These are phyloP conservation scores for Sphagnum fallax DNA, from an alignment of 228 moss, liverwort and hornwort genomes.

Conservation along the genomic window DNA sequence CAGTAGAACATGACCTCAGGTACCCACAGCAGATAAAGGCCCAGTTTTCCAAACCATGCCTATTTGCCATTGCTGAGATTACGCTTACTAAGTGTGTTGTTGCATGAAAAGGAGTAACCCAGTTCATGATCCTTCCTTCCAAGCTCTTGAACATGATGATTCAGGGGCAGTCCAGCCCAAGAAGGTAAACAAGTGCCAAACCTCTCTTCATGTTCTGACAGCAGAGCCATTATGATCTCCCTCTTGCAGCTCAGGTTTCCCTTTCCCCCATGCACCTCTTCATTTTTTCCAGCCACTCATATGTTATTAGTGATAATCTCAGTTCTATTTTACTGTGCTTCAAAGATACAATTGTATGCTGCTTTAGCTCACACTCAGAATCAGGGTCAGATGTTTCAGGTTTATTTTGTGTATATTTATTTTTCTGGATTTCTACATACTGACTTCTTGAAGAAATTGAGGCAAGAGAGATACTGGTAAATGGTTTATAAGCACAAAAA, in stretches of 20 bases:
- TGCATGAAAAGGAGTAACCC: slow-evolving; percentile 22
- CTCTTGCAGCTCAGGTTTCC: slow-evolving; percentile 28
- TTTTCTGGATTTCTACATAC: too few relatives aligned
- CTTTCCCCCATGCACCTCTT: slow-evolving; percentile 28
- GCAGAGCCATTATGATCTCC: slow-evolving; percentile 15
- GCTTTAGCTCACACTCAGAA: too few relatives aligned
- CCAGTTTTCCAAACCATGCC: neutral
- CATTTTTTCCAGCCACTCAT: slow-evolving; percentile 21
- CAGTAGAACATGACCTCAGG: neutral
- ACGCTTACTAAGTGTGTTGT: slow-evolving; percentile 19
- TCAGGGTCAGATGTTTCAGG: too few relatives aligned
- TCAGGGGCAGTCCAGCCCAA: slow-evolving; percentile 14
- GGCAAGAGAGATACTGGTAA: too few relatives aligned
- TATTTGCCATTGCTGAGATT: slow-evolving; percentile 18
- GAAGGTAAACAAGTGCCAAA: slow-evolving; percentile 16
- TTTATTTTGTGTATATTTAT: too few relatives aligned
- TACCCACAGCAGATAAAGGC: neutral
- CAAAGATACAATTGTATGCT: too few relatives aligned
- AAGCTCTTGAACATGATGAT: slow-evolving; percentile 7
- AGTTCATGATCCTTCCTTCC: slow-evolving; percentile 14
- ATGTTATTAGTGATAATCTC: slow-evolving; percentile 13
- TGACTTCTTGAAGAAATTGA: too few relatives aligned
- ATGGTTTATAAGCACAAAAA: too few relatives aligned
- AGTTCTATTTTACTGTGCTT: too few relatives aligned
- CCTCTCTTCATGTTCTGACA: slow-evolving; percentile 17